Conservation (phyloP, 2,329 filamentous ascomycete species). For the Cryphonectria japonica region DNA sequence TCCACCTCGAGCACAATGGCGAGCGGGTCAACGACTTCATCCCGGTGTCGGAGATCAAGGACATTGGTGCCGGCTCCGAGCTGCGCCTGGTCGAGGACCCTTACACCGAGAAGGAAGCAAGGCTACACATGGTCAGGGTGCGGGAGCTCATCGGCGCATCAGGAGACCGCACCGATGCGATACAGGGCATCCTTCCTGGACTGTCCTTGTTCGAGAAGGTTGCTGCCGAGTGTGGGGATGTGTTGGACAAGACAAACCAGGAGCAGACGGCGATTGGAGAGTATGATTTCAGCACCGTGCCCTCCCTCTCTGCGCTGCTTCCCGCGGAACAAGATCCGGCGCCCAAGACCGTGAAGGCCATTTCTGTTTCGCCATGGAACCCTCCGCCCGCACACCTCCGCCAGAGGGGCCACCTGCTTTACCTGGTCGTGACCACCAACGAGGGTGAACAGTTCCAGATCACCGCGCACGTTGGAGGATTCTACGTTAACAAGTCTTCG, state of each 20-base stretch:
- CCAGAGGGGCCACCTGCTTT: constrained; percentile 90
- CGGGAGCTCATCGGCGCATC: constrained; percentile 92
- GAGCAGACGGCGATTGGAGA: constrained; percentile 54
- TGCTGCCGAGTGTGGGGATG: constrained; percentile 48
- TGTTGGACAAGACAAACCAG: constrained; percentile 52
- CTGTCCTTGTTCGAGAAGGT: constrained; percentile 86
- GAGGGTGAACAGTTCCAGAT: constrained; percentile 95
- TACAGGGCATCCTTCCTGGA: constrained; percentile 85
- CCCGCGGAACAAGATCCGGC: constrained; percentile 67
- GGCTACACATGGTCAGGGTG: constrained; percentile 89
- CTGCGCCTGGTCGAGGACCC: constrained; percentile 87
- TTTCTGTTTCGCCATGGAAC: constrained; percentile 93
- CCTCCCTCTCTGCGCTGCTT: constrained; percentile 71
- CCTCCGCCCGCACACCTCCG: constrained; percentile 90
- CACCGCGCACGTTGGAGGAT: constrained; percentile 90
- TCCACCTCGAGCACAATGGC: constrained; percentile 91
- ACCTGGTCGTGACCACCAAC: constrained; percentile 85
- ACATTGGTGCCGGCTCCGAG: constrained; percentile 75
- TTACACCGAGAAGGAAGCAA: constrained; percentile 97
- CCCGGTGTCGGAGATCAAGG: constrained; percentile 85
- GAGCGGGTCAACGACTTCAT: constrained; percentile 94
- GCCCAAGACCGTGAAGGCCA: constrained; percentile 88
- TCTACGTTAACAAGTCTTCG: constrained; percentile 96
- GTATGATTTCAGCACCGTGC: constrained; percentile 76
- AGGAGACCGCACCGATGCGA: constrained; percentile 82